Evolutionary conservation across 2,329 filamentous ascomycete genomes (phyloP).

Genomic region (Paracorniculantispora psalliotae): DNA sequence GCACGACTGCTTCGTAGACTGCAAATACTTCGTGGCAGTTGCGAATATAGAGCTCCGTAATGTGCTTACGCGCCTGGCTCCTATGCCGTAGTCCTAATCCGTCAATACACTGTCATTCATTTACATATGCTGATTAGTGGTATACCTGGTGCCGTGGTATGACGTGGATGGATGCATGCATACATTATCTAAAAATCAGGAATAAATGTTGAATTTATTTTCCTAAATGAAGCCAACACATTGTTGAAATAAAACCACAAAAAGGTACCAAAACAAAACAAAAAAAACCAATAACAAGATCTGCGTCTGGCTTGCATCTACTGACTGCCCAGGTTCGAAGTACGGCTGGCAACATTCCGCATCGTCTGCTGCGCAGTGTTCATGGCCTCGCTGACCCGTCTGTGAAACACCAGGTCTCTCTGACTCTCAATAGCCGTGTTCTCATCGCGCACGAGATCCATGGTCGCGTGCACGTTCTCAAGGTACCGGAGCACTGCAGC

Average conservation of each 20-base stretch:
- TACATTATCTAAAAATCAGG: slow-evolving; percentile 27
- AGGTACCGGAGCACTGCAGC: slow-evolving; percentile 21
- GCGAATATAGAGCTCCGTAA: too few species aligned
- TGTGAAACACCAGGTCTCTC: slow-evolving; percentile 30
- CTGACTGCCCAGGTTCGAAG: not conserved
- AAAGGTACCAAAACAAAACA: not conserved
- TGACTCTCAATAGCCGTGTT: slow-evolving; percentile 34
- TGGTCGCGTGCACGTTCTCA: slow-evolving; percentile 21
- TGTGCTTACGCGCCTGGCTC: too few species aligned
- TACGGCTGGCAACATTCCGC: not conserved
- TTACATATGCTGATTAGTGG: too few species aligned
- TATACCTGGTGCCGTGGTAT: too few species aligned
- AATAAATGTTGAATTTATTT: slow-evolving; percentile 7
- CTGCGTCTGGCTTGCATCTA: not conserved
- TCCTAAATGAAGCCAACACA: not conserved
- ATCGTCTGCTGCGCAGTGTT: not conserved
- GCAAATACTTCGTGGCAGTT: too few species aligned
- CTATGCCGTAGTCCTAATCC: too few species aligned
- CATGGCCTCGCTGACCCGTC: slow-evolving; percentile 20
- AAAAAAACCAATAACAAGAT: not conserved
- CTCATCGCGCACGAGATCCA: slow-evolving; percentile 34
- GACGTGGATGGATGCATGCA: too few species aligned
- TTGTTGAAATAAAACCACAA: not conserved
- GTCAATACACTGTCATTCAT: too few species aligned
- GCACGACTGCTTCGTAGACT: too few species aligned